Percentiles rank a stretch among this genome's conserved stretches.
Evolutionary conservation across 768 basidiomycete genomes (phyloP).

Genomic region (Grammothele lineata): DNA sequence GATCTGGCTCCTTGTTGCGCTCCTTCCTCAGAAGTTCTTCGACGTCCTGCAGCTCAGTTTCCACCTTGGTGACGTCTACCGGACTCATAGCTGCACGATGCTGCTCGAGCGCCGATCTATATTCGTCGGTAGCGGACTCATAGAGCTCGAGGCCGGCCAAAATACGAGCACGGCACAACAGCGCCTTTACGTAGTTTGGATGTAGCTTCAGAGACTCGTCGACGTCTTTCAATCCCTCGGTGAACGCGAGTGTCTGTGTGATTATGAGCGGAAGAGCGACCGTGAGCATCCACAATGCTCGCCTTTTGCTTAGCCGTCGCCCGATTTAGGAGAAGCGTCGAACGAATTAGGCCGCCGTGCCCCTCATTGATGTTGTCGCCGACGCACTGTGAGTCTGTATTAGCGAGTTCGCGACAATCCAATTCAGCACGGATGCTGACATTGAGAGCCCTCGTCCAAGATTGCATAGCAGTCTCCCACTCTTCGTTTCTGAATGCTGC

Average conservation of each 20-base stretch:
- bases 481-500: conserved; percentile 54
- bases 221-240: conserved; percentile 65
- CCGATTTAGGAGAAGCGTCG: conserved; percentile 71
- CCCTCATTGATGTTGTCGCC: conserved; percentile 65
- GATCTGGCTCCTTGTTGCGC: conserved; percentile 82
- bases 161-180: conserved; percentile 77
- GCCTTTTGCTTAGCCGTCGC: conserved; percentile 76
- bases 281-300: neutral
- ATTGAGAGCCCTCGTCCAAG: conserved; percentile 65
- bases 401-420: neutral
- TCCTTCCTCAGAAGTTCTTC: too few relatives aligned
- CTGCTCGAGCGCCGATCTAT: conserved; percentile 66
- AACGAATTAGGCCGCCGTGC: conserved; percentile 71
- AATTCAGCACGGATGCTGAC: conserved; percentile 30
- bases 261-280: neutral
- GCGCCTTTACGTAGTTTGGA: conserved; percentile 70
- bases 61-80: conserved; percentile 54
- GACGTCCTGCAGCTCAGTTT: conserved; percentile 65
- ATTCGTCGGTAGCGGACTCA: conserved; percentile 65
- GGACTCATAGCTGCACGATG: conserved; percentile 56
- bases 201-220: conserved; percentile 55
- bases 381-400: conserved; percentile 40
- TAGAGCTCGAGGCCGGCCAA: conserved; percentile 65
- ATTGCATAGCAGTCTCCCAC: conserved; percentile 55
- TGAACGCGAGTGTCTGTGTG: too few relatives aligned